Conservation (phyloP, 2,329 filamentous ascomycete genomes). For the Cladosporium sp. region DNA sequence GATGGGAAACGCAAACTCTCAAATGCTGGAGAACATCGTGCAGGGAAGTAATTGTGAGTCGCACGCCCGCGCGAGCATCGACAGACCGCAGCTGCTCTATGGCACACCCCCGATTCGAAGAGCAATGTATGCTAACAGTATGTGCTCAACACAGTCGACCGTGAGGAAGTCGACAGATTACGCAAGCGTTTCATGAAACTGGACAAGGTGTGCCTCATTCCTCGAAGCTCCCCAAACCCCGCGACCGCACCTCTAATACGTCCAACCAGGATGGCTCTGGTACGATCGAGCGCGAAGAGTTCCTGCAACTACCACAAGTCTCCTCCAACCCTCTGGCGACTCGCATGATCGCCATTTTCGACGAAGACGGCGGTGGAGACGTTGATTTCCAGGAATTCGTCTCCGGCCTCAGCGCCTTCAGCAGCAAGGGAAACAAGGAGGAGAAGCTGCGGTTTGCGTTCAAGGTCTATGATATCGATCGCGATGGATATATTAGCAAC, state of each 20-base stretch:
- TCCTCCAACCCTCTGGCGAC: conserved; percentile 96
- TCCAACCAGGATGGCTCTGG: conserved; percentile 82
- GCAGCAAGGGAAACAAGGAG: conserved; percentile 97
- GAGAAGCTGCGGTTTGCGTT: conserved; percentile 97
- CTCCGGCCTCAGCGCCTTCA: conserved; percentile 89
- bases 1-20: conserved; percentile 54
- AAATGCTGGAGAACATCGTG: conserved; percentile 90
- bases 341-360: conserved; percentile 98
- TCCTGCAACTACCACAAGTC: conserved; percentile 93
- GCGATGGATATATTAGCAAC: conserved; percentile 97
- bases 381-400: conserved; percentile 99
- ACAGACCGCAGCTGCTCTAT: neutral
- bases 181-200: conserved; percentile 99
- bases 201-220: conserved; percentile 67
- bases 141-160: conserved; percentile 64
- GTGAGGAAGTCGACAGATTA: conserved; percentile 92
- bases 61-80: neutral
- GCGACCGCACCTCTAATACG: neutral
- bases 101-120: no score
- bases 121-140: no score
- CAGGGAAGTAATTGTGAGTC: conserved; percentile 88
- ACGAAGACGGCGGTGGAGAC: conserved; percentile 95
- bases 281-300: conserved; percentile 97
- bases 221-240: neutral
- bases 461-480: conserved; percentile 99